Percentiles rank a stretch among this genome's conserved stretches.
These are phyloP conservation scores for Gyromitra esculenta DNA, from an alignment of 2,329 filamentous ascomycete genomes.

Conservation along the genomic window DNA sequence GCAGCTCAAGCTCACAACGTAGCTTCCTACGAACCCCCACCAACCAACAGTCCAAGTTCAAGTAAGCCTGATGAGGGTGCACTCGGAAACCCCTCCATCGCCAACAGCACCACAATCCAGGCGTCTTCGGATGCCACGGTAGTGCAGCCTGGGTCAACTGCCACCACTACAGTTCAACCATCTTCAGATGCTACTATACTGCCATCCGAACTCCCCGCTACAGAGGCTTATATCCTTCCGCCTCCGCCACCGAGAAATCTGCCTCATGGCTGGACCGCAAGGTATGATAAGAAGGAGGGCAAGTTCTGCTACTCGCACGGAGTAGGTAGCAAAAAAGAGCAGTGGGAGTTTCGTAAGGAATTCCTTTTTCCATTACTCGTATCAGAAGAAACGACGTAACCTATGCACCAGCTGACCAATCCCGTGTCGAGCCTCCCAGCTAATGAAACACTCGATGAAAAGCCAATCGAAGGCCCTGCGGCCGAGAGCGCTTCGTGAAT, in stretches of 20 bases:
- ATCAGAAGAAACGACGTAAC: not conserved
- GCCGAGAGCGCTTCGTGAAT: not conserved
- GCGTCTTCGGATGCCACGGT: not conserved
- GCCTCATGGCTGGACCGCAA: slow-evolving; percentile 56
- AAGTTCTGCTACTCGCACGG: slow-evolving; percentile 56
- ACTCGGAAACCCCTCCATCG: not conserved
- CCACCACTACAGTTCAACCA: not conserved
- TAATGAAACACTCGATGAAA: not conserved
- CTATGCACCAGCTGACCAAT: not conserved
- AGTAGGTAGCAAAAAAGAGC: slow-evolving; percentile 51
- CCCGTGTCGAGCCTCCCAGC: not conserved
- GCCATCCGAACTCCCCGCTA: not conserved
- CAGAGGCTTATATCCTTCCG: slow-evolving; percentile 48
- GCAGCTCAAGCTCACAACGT: slow-evolving; percentile 47
- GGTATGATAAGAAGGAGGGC: slow-evolving; percentile 53
- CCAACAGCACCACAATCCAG: not conserved
- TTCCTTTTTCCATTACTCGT: no score
- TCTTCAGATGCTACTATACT: not conserved
- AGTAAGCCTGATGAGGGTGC: not conserved
- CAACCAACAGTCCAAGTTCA: not conserved
- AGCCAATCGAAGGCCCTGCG: not conserved
- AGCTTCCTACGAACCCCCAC: slow-evolving; percentile 26
- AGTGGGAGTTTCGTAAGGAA: slow-evolving; percentile 53
- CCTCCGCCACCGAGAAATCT: slow-evolving; percentile 55
- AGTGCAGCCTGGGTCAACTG: not conserved